Evolutionary conservation across 495 filamentous ascomycete genomes (phyloP).

Genomic region (Aspergillus cavernicola): DNA sequence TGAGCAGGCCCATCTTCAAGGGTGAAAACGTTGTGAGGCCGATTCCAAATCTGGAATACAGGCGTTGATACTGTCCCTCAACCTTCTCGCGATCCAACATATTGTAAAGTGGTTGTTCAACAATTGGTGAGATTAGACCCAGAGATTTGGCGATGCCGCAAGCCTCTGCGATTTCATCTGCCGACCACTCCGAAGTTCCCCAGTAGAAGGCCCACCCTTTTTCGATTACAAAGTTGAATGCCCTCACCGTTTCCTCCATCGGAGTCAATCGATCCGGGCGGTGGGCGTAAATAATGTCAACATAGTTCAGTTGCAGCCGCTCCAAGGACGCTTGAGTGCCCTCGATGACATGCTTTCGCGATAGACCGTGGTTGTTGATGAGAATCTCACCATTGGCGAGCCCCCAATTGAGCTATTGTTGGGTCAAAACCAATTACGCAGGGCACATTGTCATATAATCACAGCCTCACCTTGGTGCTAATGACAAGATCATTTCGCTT

Average conservation of each 20-base stretch:
- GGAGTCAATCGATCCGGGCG: constrained; percentile 78
- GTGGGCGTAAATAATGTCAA: constrained; percentile 83
- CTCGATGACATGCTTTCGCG: constrained; percentile 80
- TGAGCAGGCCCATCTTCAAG: constrained; percentile 67
- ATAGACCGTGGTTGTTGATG: constrained; percentile 74
- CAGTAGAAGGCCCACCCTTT: constrained; percentile 82
- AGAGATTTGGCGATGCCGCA: constrained; percentile 72
- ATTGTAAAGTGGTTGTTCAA: constrained; percentile 86
- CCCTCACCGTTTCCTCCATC: constrained; percentile 82
- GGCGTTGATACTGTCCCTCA: constrained; percentile 67
- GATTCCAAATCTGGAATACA: constrained; percentile 62
- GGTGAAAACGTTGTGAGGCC: constrained; percentile 75
- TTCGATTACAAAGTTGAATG: constrained; percentile 76
- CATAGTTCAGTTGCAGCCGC: constrained; percentile 63
- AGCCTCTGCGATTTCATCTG: constrained; percentile 74
- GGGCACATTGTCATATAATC: too few relatives aligned
- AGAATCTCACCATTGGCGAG: constrained; percentile 56
- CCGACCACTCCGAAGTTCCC: constrained; percentile 86
- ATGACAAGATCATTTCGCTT: constrained; percentile 79
- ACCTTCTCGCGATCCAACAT: constrained; percentile 67
- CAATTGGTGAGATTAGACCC: constrained; percentile 70
- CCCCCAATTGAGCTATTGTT: constrained; percentile 63
- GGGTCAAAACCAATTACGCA: not conserved
- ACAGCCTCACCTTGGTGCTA: constrained; percentile 64
- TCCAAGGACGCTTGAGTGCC: constrained; percentile 60